Evolutionary conservation across 2,329 filamentous ascomycete genomes (phyloP).

Genomic region (Incumbomyces lentus): DNA sequence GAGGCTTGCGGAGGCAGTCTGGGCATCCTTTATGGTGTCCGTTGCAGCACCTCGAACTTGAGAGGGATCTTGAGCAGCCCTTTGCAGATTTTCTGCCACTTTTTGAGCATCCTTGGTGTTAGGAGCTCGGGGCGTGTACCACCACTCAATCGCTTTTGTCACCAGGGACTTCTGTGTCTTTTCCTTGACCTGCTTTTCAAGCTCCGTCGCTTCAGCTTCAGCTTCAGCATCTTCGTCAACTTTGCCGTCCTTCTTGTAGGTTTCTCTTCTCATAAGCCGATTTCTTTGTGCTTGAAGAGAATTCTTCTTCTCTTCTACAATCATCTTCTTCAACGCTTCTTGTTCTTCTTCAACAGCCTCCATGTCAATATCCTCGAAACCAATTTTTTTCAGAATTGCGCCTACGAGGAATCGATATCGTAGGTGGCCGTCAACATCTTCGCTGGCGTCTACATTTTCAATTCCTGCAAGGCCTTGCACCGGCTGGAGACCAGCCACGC

Average conservation of each 20-base stretch:
- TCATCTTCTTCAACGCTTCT: slow-evolving; percentile 30
- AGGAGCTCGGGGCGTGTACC: slow-evolving; percentile 18
- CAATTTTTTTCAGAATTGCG: slow-evolving; percentile 54
- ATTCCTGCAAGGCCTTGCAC: slow-evolving; percentile 43
- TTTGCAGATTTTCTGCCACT: slow-evolving; percentile 9
- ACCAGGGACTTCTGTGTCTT: slow-evolving; percentile 21
- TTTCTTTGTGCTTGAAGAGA: slow-evolving; percentile 16
- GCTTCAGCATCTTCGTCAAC: slow-evolving; percentile 21
- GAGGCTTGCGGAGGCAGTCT: slow-evolving; percentile 10
- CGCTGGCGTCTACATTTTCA: slow-evolving; percentile 59
- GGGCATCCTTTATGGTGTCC: slow-evolving; percentile 12
- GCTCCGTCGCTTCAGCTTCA: slow-evolving; percentile 19
- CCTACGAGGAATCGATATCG: slow-evolving; percentile 60
- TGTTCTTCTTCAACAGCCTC: slow-evolving; percentile 35
- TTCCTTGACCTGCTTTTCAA: slow-evolving; percentile 20
- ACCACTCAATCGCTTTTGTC: slow-evolving; percentile 20
- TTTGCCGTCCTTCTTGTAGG: slow-evolving; percentile 15
- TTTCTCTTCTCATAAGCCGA: slow-evolving; percentile 17
- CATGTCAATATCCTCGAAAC: slow-evolving; percentile 56
- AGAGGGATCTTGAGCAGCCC: slow-evolving; percentile 9
- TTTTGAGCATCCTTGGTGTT: slow-evolving; percentile 18
- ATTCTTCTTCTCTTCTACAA: slow-evolving; percentile 28
- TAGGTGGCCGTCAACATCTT: slow-evolving; percentile 58
- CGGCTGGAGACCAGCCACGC: slow-evolving; percentile 71
- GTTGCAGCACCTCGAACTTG: slow-evolving; percentile 9